These are phyloP conservation scores for Bipolaris sorokiniana DNA, from an alignment of 2,329 filamentous ascomycete genomes.

Conservation along the genomic window DNA sequence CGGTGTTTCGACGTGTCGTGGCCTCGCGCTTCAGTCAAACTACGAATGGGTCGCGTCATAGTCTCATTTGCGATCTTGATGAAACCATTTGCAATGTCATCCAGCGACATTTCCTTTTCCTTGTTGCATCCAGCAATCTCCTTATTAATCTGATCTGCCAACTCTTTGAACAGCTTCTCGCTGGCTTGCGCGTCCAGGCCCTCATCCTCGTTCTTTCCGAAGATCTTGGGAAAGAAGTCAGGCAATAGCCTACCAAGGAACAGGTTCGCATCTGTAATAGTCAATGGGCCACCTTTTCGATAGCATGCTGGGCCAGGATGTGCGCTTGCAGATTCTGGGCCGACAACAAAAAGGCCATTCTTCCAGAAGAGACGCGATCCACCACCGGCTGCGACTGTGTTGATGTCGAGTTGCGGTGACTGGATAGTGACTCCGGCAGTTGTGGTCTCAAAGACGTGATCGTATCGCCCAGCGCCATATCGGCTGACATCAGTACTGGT, in stretches of 20 bases:
- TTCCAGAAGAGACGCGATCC: slow-evolving; percentile 84
- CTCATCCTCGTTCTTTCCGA: slow-evolving; percentile 86
- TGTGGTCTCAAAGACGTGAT: slow-evolving; percentile 93
- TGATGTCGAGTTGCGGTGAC: slow-evolving; percentile 90
- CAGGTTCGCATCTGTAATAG: slow-evolving; percentile 92
- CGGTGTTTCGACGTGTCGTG: slow-evolving; percentile 89
- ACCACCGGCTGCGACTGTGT: slow-evolving; percentile 90
- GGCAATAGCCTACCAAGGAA: slow-evolving; percentile 83
- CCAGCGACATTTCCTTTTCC: slow-evolving; percentile 70
- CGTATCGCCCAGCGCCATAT: slow-evolving; percentile 83
- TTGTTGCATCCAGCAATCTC: slow-evolving; percentile 69
- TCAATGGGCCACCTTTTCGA: slow-evolving; percentile 84
- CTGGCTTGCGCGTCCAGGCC: slow-evolving; percentile 78
- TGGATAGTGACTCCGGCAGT: slow-evolving; percentile 95
- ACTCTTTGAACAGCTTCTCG: slow-evolving; percentile 73
- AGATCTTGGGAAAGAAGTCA: slow-evolving; percentile 94
- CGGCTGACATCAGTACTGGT: slow-evolving; percentile 91
- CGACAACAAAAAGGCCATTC: slow-evolving; percentile 89
- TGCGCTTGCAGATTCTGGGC: slow-evolving; percentile 85
- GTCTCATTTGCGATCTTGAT: slow-evolving; percentile 89
- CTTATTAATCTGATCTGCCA: slow-evolving; percentile 77
- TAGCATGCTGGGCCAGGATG: slow-evolving; percentile 92
- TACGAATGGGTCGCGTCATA: slow-evolving; percentile 89
- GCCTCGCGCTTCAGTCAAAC: slow-evolving; percentile 88
- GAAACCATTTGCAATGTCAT: slow-evolving; percentile 89